These are phyloP conservation scores for Lasiodiplodia sp. DNA, from an alignment of 2,329 filamentous ascomycete genomes.

Conservation along the genomic window DNA sequence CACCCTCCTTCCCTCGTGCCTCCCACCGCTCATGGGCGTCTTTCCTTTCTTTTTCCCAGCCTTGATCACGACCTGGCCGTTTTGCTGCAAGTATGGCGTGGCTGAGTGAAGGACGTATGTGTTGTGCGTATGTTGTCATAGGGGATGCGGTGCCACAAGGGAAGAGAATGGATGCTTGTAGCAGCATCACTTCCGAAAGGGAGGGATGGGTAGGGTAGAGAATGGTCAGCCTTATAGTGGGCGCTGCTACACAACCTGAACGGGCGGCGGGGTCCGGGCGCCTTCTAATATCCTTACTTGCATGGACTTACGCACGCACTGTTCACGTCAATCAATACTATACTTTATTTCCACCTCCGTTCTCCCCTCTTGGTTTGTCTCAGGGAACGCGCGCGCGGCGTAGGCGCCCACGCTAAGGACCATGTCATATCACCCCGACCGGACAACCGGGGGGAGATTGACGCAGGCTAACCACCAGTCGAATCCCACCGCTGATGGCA, in stretches of 20 bases:
- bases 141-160: conserved; percentile 13
- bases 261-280: conserved; percentile 7
- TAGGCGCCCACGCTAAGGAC: conserved; percentile 5
- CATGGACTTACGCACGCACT: conserved; percentile 9
- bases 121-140: neutral
- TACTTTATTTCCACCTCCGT: conserved; percentile 22
- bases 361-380: neutral
- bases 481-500: conserved; percentile 15
- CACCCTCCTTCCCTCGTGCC: neutral
- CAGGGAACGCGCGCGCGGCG: neutral
- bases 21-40: neutral
- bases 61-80: neutral
- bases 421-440: conserved; percentile 22
- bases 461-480: conserved; percentile 3
- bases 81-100: neutral
- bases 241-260: conserved; percentile 12
- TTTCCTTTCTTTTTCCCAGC: conserved; percentile 10
- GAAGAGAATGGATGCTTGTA: neutral
- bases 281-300: conserved; percentile 12
- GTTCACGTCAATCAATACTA: conserved; percentile 19
- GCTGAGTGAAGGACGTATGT: neutral
- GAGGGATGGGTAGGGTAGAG: conserved; percentile 5
- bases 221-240: conserved; percentile 24
- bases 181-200: conserved; percentile 14
- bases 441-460: conserved; percentile 8